Evolutionary conservation across 768 basidiomycete species (phyloP).

Genomic region (Suillus decipiens): DNA sequence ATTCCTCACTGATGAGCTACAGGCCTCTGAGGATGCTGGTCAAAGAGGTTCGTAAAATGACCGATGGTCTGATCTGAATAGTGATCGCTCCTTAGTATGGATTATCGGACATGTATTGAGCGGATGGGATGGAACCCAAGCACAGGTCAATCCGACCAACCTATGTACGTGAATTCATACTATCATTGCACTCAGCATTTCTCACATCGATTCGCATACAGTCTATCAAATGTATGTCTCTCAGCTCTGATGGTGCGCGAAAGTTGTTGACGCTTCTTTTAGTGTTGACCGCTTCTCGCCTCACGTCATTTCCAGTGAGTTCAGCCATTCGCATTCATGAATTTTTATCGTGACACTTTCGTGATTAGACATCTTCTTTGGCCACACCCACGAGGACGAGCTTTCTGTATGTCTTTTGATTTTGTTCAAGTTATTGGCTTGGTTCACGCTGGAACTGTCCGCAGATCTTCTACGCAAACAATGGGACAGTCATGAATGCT

Average conservation of each 20-base stretch:
- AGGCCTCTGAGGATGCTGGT: constrained; percentile 51
- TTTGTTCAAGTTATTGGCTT: background rate
- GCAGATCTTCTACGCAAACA: constrained; percentile 72
- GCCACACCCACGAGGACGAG: constrained; percentile 75
- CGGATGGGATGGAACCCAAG: constrained; percentile 47
- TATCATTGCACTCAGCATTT: background rate
- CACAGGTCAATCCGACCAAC: constrained; percentile 44
- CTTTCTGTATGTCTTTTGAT: constrained; percentile 44
- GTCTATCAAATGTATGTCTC: constrained; percentile 48
- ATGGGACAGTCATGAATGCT: constrained; percentile 57
- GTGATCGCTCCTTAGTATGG: constrained; percentile 37
- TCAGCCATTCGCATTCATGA: background rate
- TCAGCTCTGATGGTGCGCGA: background rate
- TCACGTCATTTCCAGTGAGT: constrained; percentile 47
- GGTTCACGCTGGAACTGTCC: background rate
- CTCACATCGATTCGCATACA: constrained; percentile 18
- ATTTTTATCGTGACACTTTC: constrained; percentile 1
- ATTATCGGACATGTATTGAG: constrained; percentile 51
- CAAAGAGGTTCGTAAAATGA: constrained; percentile 38
- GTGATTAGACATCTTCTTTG: constrained; percentile 61
- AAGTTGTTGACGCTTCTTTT: background rate
- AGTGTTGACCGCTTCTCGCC: constrained; percentile 50
- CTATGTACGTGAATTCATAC: constrained; percentile 36
- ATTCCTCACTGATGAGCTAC: constrained; percentile 53
- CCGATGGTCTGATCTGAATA: background rate